Percentiles rank a stretch among this genome's conserved stretches.
These are phyloP conservation scores for Lasiodiplodia gonubiensis DNA, from an alignment of 2,329 filamentous ascomycete genomes.

Conservation along the genomic window DNA sequence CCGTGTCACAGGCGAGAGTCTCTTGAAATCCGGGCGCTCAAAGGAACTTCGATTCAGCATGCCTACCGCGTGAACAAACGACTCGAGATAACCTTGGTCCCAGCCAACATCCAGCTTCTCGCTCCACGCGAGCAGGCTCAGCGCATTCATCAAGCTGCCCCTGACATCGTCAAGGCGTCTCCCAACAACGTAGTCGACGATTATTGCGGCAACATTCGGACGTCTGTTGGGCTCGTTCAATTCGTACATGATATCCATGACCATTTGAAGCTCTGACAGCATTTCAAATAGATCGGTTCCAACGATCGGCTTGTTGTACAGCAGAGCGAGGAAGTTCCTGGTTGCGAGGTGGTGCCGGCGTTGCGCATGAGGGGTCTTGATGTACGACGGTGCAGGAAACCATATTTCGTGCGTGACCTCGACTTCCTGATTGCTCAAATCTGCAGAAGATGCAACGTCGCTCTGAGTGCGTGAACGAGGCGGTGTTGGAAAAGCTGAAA, in stretches of 20 bases:
- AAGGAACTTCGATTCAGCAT: slow-evolving; percentile 56
- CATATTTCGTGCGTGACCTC: slow-evolving; percentile 59
- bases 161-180: slow-evolving; percentile 69
- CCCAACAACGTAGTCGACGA: slow-evolving; percentile 65
- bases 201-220: slow-evolving; percentile 60
- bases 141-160: slow-evolving; percentile 63
- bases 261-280: slow-evolving; percentile 65
- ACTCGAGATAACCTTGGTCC: slow-evolving; percentile 71
- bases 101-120: slow-evolving; percentile 67
- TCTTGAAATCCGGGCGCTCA: slow-evolving; percentile 62
- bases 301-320: slow-evolving; percentile 69
- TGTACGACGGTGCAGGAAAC: slow-evolving; percentile 62
- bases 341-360: slow-evolving; percentile 68
- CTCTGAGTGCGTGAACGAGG: slow-evolving; percentile 27
- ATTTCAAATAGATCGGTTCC: slow-evolving; percentile 68
- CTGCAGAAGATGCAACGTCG: slow-evolving; percentile 27
- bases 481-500: slow-evolving; percentile 14
- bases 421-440: slow-evolving; percentile 26
- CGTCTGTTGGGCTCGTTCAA: slow-evolving; percentile 46
- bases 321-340: slow-evolving; percentile 70
- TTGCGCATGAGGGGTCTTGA: slow-evolving; percentile 55
- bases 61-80: slow-evolving; percentile 70
- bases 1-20: slow-evolving; percentile 65
- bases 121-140: slow-evolving; percentile 69
- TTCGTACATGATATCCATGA: slow-evolving; percentile 63